Evolutionary conservation across 176 grass and related monocot species (phyloP).

Genomic region (Aegilops speltoides): DNA sequence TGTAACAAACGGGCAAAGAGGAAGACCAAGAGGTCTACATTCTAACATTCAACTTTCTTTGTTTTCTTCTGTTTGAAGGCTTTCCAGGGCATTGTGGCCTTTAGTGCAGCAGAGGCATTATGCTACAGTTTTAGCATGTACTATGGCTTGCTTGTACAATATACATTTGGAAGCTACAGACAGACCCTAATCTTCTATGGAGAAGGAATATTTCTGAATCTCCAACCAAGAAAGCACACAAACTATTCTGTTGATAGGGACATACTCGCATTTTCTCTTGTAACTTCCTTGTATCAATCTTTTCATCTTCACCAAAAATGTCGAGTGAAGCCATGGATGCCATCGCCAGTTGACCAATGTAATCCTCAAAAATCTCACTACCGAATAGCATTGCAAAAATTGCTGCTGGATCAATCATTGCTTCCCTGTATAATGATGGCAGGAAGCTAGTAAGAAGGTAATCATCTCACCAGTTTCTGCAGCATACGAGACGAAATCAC

Average conservation of each 20-base stretch:
- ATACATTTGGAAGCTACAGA: background rate
- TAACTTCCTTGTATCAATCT: conserved; percentile 57
- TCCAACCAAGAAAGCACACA: conserved; percentile 4
- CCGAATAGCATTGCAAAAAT: conserved; percentile 88
- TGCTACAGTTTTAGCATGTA: background rate
- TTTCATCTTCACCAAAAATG: conserved; percentile 42
- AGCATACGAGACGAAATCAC: conserved; percentile 5
- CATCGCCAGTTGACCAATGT: conserved; percentile 79
- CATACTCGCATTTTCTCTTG: conserved; percentile 73
- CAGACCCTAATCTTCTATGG: background rate
- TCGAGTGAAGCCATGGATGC: conserved; percentile 70
- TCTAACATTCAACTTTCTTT: background rate
- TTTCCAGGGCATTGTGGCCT: background rate
- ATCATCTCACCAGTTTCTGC: conserved; percentile 8
- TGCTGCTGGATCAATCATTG: conserved; percentile 82
- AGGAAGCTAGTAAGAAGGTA: conserved; percentile 32
- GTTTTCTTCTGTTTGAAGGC: background rate
- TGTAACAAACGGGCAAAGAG: background rate
- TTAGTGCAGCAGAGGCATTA: background rate
- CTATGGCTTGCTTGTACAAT: background rate
- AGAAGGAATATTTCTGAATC: conserved; percentile 17
- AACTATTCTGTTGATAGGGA: background rate
- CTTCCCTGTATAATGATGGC: conserved; percentile 49
- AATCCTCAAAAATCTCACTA: conserved; percentile 82
- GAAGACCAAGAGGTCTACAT: conserved; percentile 2